A percentile compares a stretch with the other conserved stretches of the same genome.
These are phyloP conservation scores for Tolypocladium paradoxum DNA, from an alignment of 2,329 filamentous ascomycete genomes.

Conservation along the genomic window DNA sequence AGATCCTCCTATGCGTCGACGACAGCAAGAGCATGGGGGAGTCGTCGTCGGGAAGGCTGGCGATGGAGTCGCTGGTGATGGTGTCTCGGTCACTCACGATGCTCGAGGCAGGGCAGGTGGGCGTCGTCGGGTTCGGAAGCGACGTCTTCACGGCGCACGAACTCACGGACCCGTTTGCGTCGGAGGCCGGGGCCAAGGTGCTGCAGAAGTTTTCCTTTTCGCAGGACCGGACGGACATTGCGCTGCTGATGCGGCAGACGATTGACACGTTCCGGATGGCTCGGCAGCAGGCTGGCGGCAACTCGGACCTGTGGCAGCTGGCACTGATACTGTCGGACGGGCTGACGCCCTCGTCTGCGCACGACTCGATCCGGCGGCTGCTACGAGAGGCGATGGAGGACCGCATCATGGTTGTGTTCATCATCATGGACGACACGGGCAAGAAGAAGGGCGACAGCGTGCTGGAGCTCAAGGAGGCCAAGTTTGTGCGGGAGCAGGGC, in stretches of 20 bases:
- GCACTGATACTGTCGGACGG: constrained; percentile 90
- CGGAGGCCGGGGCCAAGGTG: constrained; percentile 65
- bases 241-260: constrained; percentile 62
- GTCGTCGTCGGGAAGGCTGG: constrained; percentile 61
- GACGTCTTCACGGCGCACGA: constrained; percentile 77
- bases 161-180: constrained; percentile 71
- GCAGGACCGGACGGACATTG: constrained; percentile 79
- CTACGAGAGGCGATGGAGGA: constrained; percentile 85
- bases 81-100: constrained; percentile 79
- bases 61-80: constrained; percentile 89
- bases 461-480: constrained; percentile 77
- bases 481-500: constrained; percentile 57
- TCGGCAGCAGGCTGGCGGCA: constrained; percentile 44
- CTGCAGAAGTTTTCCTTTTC: constrained; percentile 77
- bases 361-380: constrained; percentile 71
- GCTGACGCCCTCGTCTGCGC: constrained; percentile 70
- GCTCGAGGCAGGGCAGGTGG: constrained; percentile 91
- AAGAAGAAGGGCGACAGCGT: constrained; percentile 53
- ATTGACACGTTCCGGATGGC: constrained; percentile 76
- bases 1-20: constrained; percentile 95
- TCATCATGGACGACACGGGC: constrained; percentile 69
- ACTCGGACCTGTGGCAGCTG: constrained; percentile 83
- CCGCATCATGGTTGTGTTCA: constrained; percentile 95
- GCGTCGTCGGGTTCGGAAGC: constrained; percentile 79
- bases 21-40: constrained; percentile 93